Evolutionary conservation across 208 protist genomes (phyloP), one percentile per base, ranked within the genome.

Genomic region (Trypanosoma conorhini): DNA sequence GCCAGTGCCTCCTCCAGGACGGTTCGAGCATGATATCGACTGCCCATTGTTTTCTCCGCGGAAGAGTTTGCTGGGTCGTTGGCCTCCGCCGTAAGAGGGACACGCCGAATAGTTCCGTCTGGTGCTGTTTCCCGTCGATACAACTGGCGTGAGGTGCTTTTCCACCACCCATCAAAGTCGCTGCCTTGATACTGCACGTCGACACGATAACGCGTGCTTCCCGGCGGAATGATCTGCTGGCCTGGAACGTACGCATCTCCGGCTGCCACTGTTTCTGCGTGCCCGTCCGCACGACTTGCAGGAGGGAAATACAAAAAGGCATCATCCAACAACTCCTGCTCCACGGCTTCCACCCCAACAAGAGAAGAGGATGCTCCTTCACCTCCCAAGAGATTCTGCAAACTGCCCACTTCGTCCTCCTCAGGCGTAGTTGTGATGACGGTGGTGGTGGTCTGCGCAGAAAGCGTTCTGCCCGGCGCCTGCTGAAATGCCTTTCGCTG

Each of bases 81-180:
- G 42, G n/a, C 46, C 28, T 40, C 28, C 5, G 21, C 12, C 57
- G 62, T 48, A 1, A 70, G 56, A 17, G 66, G 52, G 4, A 78
- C 67, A 12, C 65, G 63, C 19, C 52, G 30, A 0, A 73, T 15
- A n/a, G 21, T 52, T 57, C 76, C 76, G 61, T 81, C 76, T 10
- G 59, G 15, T 50, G 21, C 28, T 28, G 33, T 40, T 24, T 78
- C 72, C 33, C 48, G 52, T 54, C 59, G 22, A 56, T 70, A 67
- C 10, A 65, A 54, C 24, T 72, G 77, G 19, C 79, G 79, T 44
- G 68, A 61, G 7, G 84, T 83, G 31, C 82, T 91, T 72, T 88
- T 91, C 76, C 85, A 91, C 89, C 92, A 96, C 2, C 92, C 92
- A 58, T 95, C 81, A 80, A 94, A 96, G 62, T 95, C 86, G 50